Evolutionary conservation across 306 rosid genomes (phyloP).

Genomic region (Pterocarpus santalinus): DNA sequence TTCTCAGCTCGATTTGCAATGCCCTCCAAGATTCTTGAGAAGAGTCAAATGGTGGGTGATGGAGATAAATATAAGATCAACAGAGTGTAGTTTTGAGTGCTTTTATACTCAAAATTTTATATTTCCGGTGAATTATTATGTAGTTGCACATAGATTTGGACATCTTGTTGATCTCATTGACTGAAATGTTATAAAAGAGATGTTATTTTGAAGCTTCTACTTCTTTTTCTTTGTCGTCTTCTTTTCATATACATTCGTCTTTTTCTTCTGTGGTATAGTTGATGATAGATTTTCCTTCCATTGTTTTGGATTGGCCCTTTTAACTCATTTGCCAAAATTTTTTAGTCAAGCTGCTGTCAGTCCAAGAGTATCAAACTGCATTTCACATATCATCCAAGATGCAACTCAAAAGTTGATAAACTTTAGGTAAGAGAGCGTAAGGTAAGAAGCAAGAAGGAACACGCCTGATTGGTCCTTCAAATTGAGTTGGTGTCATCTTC

Average conservation of each 20-base stretch:
- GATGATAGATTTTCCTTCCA: background rate
- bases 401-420: background rate
- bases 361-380: conserved; percentile 1
- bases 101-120: background rate
- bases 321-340: too few relatives aligned
- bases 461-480: too few relatives aligned
- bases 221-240: background rate
- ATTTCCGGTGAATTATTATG: background rate
- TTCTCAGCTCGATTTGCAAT: conserved; percentile 80
- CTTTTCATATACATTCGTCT: background rate
- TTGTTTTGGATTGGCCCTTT: too few relatives aligned
- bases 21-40: conserved; percentile 48
- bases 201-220: background rate
- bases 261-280: background rate
- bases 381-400: background rate
- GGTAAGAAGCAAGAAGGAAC: too few relatives aligned
- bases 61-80: conserved; percentile 25
- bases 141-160: background rate
- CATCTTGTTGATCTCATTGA: background rate
- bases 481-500: background rate
- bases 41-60: conserved; percentile 5
- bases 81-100: conserved; percentile 1
- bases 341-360: too few relatives aligned
- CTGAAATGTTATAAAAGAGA: background rate
- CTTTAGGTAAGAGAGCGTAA: too few relatives aligned